Base-by-base conservation (phyloP, 2,329 filamentous ascomycete genomes). In the Cercospora sp. region DNA sequence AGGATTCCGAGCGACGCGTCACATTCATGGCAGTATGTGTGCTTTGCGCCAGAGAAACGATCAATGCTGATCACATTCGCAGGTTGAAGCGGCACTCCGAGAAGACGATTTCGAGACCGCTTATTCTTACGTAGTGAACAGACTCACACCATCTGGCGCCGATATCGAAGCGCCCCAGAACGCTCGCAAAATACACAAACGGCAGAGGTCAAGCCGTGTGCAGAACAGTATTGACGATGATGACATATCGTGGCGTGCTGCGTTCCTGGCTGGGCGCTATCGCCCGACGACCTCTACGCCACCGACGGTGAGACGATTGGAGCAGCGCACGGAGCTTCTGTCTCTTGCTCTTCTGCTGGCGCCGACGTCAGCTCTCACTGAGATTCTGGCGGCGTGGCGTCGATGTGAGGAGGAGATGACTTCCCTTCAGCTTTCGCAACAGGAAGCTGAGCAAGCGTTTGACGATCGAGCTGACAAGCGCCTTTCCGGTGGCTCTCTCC, bases 91-190 rank as follows among this genome's bases (percentile, higher is more conserved):
- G 13, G 91, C 92, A 12, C 83, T 95, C 1, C 84, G 84, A 9
- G 91, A 94, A 75, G 89, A 93, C 70, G 92, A 89, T 76, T 95
- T 95, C 69, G 92, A 96, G 76, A 95, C 92, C 0, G 92, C 92
- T 10, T 95, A 94, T 77, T 94, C 91, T 0, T 94, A 92, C 75
- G 89, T 94, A 1, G 86, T 92, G 58, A 93, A 89, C 75, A 87
- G 90, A 23, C 83, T 95, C 30, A 75, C 76, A 2, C 79, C 78
- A 6, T 75, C 77, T 13, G 78, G 67, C 69, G 76, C 69, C 60
- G 73, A 72, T 69, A 76, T 71, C 26, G 65, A 69, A 13, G 64
- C 57, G 12, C 71, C 69, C 7, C 51, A 60, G 28, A 60, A 65
- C 26, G 23, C 53, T 12, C 59, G 55, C 16, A 63, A 63, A 55